A percentile compares a stretch with the other conserved stretches of the same genome.
phyloP scores from a whole-genome alignment of 805 yeast species.

The Teunomyces gatunensis region DNA sequence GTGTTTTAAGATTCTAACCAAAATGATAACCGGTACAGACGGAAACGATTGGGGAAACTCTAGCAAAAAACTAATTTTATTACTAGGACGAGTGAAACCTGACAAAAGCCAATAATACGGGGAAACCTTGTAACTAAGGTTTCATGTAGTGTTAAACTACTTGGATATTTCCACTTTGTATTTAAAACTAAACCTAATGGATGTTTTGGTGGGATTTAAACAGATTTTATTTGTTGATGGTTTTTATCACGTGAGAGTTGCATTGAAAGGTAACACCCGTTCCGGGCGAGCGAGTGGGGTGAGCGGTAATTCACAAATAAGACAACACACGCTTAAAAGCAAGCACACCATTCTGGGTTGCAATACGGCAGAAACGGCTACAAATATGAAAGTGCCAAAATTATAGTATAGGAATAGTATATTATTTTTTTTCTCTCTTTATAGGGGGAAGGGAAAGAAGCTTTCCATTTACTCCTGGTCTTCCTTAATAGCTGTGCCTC shows the following conservation, averaged over 20 bases:
- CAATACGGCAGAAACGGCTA: not conserved
- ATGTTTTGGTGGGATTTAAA: slow-evolving; percentile 1
- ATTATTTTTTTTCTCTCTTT: not conserved
- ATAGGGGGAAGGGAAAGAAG: not conserved
- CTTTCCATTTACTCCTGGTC: slow-evolving; percentile 4
- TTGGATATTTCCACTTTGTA: not conserved
- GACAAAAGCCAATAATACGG: not conserved
- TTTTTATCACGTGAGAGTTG: not conserved
- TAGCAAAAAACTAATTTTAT: not conserved
- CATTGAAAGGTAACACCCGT: not conserved
- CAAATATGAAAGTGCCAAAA: not conserved
- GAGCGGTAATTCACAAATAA: not conserved
- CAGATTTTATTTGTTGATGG: slow-evolving; percentile 4
- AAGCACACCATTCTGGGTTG: not conserved
- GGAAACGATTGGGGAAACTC: slow-evolving; percentile 3
- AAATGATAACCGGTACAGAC: slow-evolving; percentile 1
- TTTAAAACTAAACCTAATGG: not conserved
- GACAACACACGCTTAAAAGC: not conserved
- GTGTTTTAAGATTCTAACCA: not conserved
- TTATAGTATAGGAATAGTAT: not conserved
- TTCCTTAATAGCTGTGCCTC: slow-evolving; percentile 71
- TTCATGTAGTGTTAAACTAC: not conserved
- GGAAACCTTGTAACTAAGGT: not conserved
- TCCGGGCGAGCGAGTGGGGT: not conserved
- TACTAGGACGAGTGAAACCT: not conserved